phyloP scores from a whole-genome alignment of 169 alveolate genomes.

The Plasmodium relictum region DNA sequence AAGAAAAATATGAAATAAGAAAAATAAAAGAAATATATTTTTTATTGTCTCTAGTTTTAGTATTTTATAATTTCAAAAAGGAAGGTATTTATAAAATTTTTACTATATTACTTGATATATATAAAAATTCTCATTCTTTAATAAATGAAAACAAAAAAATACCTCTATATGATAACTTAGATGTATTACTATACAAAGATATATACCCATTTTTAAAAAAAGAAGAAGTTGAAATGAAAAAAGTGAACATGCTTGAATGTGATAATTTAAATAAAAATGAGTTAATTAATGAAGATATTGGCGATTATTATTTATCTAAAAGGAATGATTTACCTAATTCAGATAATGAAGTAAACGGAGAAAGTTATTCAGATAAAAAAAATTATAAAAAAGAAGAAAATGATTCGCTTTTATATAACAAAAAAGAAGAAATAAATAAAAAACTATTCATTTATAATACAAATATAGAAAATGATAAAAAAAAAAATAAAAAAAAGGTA shows the following conservation, averaged over 20 bases:
- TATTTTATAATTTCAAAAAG: slow-evolving; percentile 31
- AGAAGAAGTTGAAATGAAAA: neutral
- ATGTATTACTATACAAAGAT: slow-evolving; percentile 19
- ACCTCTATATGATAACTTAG: neutral
- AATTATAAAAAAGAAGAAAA: neutral
- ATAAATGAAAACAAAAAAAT: slow-evolving; percentile 29
- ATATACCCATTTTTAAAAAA: slow-evolving; percentile 28
- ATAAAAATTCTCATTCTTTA: slow-evolving; percentile 15
- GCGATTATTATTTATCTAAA: neutral
- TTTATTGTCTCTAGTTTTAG: slow-evolving; percentile 23
- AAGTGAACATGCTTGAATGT: slow-evolving; percentile 2
- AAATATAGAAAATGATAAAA: too few relatives aligned
- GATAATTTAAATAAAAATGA: neutral
- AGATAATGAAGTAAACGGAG: neutral
- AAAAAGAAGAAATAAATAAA: too few relatives aligned
- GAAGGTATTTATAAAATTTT: slow-evolving; percentile 63
- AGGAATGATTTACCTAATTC: neutral
- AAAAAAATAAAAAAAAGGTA: too few relatives aligned
- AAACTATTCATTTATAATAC: too few relatives aligned
- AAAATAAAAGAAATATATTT: slow-evolving; percentile 45
- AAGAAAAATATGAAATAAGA: slow-evolving; percentile 18
- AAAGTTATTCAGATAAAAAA: neutral
- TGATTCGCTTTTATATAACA: too few relatives aligned
- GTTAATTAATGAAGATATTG: neutral
- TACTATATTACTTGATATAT: slow-evolving; percentile 31